Evolutionary conservation across 2,329 filamentous ascomycete genomes (phyloP).

Genomic region (Didymosphaeria variabile): DNA sequence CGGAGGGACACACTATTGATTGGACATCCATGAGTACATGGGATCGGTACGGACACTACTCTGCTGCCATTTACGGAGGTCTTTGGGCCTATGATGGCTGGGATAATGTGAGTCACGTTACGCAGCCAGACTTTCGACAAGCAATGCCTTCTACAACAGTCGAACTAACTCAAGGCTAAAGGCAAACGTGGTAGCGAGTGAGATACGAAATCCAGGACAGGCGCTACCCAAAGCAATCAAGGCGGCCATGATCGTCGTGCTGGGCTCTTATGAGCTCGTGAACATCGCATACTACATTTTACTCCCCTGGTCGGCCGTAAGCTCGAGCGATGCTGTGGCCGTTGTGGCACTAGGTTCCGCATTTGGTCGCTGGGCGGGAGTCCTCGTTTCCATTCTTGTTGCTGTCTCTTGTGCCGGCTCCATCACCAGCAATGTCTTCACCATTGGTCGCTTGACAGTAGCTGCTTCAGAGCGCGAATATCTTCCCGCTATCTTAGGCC

Average conservation of each 20-base stretch:
- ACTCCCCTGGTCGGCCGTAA: constrained; percentile 67
- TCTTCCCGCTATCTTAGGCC: constrained; percentile 44
- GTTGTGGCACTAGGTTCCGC: constrained; percentile 62
- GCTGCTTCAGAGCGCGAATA: constrained; percentile 57
- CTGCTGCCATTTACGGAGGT: constrained; percentile 68
- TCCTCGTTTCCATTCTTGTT: constrained; percentile 64
- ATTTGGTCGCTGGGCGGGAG: constrained; percentile 63
- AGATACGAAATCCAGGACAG: constrained; percentile 45
- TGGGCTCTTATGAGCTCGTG: constrained; percentile 66
- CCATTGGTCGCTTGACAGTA: constrained; percentile 68
- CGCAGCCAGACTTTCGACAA: constrained; percentile 30
- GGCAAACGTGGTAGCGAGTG: constrained; percentile 52
- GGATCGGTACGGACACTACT: constrained; percentile 68
- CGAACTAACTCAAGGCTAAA: constrained; percentile 21
- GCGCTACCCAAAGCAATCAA: constrained; percentile 69
- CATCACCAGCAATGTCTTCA: constrained; percentile 69
- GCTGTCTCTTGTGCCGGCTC: constrained; percentile 70
- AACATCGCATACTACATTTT: constrained; percentile 71
- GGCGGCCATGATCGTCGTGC: constrained; percentile 67
- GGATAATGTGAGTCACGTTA: constrained; percentile 64
- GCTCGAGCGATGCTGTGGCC: constrained; percentile 68
- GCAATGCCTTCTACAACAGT: background rate
- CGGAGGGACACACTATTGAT: constrained; percentile 51
- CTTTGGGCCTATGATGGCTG: constrained; percentile 73
- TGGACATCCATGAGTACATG: constrained; percentile 58